Evolutionary conservation across 768 basidiomycete genomes (phyloP), one percentile per base, ranked within the genome.

Genomic region (Hypholoma fasciculare): DNA sequence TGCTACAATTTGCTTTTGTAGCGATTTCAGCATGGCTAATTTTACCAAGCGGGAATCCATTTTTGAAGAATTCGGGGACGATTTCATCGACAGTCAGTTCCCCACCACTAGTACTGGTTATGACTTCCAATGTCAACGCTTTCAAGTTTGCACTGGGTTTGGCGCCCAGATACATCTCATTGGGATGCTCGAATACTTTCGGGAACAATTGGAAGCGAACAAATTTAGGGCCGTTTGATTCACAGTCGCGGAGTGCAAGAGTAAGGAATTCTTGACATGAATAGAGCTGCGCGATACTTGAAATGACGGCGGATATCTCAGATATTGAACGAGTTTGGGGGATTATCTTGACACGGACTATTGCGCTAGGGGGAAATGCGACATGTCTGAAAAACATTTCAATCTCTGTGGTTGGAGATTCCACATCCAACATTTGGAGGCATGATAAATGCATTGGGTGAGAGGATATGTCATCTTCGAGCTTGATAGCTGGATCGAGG

Each of bases 291-390:
- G 26, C 34, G 19, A 50, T n/a, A n/a, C 19, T 17, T 16, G 52
- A 39, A 39, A 49, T 48, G 13, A 59, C 17, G 14, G 19, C 52
- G n/a, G 58, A 37, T 19, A 59, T 49, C 14, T 59, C 38, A 11
- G 20, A n/a, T 13, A 12, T 46, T 4, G 36, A 23, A 34, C n/a
- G 8, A 11, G 34, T 2, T 19, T 38, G 42, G 4, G 23, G 52
- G 19, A 9, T n/a, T 14, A 50, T 54, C 11, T 43, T 27, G 17
- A 63, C 38, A 17, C 48, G 49, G 14, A 54, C 36, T 27, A 30
- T 34, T 5, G 54, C 52, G 11, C 55, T 48, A 36, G 34, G 19
- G 5, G 55, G 58, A 42, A 56, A 54, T 13, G 50, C 23, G 20
- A 52, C n/a, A 52, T 49, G 43, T 3, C 3, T 12, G 20, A 60